Evolutionary conservation across 371 early-diverging fungal species (phyloP), one percentile per base, ranked within the genome.

Genomic region (Mortierella sp.): DNA sequence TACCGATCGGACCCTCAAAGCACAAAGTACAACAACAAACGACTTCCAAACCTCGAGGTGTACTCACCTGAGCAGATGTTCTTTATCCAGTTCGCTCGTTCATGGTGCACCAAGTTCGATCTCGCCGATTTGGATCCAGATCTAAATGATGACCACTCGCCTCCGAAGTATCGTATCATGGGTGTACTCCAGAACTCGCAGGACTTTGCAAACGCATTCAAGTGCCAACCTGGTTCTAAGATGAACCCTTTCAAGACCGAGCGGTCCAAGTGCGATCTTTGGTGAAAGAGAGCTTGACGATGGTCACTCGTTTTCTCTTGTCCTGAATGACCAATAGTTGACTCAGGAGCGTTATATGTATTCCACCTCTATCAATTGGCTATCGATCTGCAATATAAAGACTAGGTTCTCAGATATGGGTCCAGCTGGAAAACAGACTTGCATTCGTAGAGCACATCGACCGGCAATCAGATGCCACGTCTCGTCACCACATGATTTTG

Each of bases 131-230:
- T 71, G 30, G 65, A 71, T 8, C 50, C 80, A 24, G 67, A 81
- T 45, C 49, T 72, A 79, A 65, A 86, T 3, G 66, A 63, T 16
- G 78, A 82, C 2, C 85, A 88, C 58, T 80, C 80, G 1, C 89
- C 90, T 19, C 56, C 58, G 21, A 43, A 70, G 24, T 82, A 79
- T 67, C 86, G 92, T 50, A 87, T 90, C 39, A 89, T 85, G 53
- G 92, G 88, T 21, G 87, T 82, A 6, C 58, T 89, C 18, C 82
- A 82, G 50, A 91, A 92, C 58, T 85, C 87, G 1, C 53, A 61
- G 10, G 67, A 82, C n/a, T 93, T 93, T 80, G 81, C 88, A 3
- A 55, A 86, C 12, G 88, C 83, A 3, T 93, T 87, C 80, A 72
- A 83, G 12, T 93, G 92, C 54, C 79, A 82, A 24, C 69, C 67